Evolutionary conservation across 306 rosid genomes (phyloP).

Genomic region (Rosa lucieae): DNA sequence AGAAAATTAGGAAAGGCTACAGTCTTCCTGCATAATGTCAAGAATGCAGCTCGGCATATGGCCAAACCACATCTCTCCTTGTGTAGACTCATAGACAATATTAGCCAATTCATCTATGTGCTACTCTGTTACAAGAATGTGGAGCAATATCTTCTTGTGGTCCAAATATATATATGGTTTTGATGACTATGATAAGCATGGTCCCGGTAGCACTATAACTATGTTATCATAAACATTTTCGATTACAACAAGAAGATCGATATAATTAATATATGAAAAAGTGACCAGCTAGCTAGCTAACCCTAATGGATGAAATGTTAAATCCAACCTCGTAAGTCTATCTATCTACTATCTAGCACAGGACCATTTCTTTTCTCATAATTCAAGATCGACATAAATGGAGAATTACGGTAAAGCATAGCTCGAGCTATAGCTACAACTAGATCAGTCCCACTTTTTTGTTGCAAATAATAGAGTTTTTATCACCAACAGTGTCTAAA

Average conservation of each 20-base stretch:
- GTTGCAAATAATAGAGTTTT: too few species aligned
- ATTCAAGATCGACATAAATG: neutral
- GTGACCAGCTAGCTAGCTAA: neutral
- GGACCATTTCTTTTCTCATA: neutral
- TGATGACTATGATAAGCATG: neutral
- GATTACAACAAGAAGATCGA: neutral
- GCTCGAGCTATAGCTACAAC: neutral
- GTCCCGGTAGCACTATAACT: neutral
- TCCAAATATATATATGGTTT: neutral
- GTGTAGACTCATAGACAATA: too few species aligned
- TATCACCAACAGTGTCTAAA: too few species aligned
- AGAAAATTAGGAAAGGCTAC: too few species aligned
- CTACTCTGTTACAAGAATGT: too few species aligned
- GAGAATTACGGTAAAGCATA: neutral
- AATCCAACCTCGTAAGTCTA: constrained; percentile 9
- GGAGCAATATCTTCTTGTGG: neutral
- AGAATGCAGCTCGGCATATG: too few species aligned
- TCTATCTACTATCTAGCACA: neutral
- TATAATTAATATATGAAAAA: too few species aligned
- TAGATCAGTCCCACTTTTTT: neutral
- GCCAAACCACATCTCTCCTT: too few species aligned
- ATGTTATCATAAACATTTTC: neutral
- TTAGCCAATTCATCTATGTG: too few species aligned
- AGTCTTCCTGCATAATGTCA: too few species aligned
- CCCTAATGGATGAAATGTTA: neutral